A percentile compares a stretch with the other conserved stretches of the same genome.
These are phyloP conservation scores for Tricholomella constricta DNA, from an alignment of 768 basidiomycete genomes.

Conservation along the genomic window DNA sequence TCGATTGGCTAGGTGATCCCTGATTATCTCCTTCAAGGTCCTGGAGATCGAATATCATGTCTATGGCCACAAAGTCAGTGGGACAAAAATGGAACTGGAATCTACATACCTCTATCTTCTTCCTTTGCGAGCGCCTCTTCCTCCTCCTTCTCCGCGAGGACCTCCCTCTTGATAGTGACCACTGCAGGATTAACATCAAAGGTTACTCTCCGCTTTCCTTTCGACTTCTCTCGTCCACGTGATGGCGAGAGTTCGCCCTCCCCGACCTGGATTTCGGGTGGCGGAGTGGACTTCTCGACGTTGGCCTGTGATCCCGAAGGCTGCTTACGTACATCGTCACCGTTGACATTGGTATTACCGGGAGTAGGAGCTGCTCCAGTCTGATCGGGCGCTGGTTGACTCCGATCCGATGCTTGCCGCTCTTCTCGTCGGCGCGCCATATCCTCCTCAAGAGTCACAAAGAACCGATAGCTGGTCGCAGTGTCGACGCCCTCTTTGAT, in stretches of 20 bases:
- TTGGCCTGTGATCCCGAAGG: slow-evolving; percentile 18
- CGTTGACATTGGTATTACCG: slow-evolving; percentile 17
- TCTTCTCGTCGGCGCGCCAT: slow-evolving; percentile 34
- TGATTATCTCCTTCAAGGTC: slow-evolving; percentile 56
- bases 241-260: slow-evolving; percentile 18
- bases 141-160: slow-evolving; percentile 32
- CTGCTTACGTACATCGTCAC: slow-evolving; percentile 22
- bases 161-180: slow-evolving; percentile 44
- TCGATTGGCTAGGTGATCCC: slow-evolving; percentile 29
- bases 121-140: slow-evolving; percentile 28
- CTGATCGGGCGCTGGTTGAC: slow-evolving; percentile 20
- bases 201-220: slow-evolving; percentile 71
- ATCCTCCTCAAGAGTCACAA: slow-evolving; percentile 45
- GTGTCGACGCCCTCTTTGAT: slow-evolving; percentile 45
- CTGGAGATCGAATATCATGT: slow-evolving; percentile 73
- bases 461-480: slow-evolving; percentile 46
- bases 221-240: slow-evolving; percentile 33
- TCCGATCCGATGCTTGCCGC: slow-evolving; percentile 21
- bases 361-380: slow-evolving; percentile 20
- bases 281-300: slow-evolving; percentile 17
- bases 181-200: slow-evolving; percentile 68
- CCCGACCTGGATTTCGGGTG: slow-evolving; percentile 19
- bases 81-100: background rate
- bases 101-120: slow-evolving; percentile 47
- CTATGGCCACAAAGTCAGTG: slow-evolving; percentile 31